Base-by-base conservation (phyloP, 176 grass and related monocot species). In the Cymbopogon citratus region DNA sequence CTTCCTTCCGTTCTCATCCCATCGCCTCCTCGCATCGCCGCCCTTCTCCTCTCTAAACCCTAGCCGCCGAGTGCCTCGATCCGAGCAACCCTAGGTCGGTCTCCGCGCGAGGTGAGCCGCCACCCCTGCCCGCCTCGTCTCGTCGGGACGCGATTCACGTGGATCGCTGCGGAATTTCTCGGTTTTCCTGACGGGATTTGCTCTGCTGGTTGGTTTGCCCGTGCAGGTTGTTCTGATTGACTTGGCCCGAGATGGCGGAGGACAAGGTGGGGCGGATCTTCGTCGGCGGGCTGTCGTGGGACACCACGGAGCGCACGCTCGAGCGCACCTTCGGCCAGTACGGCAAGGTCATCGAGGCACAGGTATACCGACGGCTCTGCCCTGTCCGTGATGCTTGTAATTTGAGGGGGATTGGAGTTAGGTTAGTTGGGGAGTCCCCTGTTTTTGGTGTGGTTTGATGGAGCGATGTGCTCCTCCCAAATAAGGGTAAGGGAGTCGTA, bases 251-350 rank as follows among this genome's bases (percentile, higher is more conserved):
- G 56, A 98, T 98, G 95, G 75, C 88, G 49, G 75, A 79, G 52
- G 92, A 94, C 80, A 93, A 98, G 74, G 90, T 87, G 23, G 89
- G 87, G 18, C 87, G 92, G 49, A 91, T 98, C 64, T 98, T 98
- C 78, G 92, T 95, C 0, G 95, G 95, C 26, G 95, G 95, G 29
- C 85, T 95, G 73, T 92, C 95, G 39, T 93, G 91, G 88, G 84
- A 98, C 82, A 98, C 95, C 70, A 82, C 90, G 72, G 95, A 98
- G 83, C 71, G 87, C 62, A 83, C 74, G 11, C 88, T 98, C 12
- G 79, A 93, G 89, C 82, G 66, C 51, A 80, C 86, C 46, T 98
- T 98, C 69, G 16, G 35, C 23, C 85, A 90, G 39, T 98, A 93
- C 74, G 95, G 95, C 66, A 92, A 98, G 82, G 90, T 98, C 84